These are phyloP conservation scores for Hypoxylon sp. DNA, from an alignment of 2,329 filamentous ascomycete species.

Conservation along the genomic window DNA sequence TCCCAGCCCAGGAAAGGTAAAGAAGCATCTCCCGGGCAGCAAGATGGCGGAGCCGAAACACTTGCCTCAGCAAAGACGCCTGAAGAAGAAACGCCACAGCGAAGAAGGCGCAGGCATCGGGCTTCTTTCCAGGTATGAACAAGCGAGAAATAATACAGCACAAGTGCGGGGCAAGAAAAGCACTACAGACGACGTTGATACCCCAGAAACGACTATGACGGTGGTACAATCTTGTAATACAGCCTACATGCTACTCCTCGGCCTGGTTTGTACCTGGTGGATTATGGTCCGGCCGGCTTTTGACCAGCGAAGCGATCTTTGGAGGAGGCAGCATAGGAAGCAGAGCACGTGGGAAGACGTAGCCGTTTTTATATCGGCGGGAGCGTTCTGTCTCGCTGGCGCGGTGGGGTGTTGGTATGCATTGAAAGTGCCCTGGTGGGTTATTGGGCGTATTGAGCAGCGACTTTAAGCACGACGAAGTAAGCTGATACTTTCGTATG, in stretches of 20 bases:
- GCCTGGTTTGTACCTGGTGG: constrained; percentile 46
- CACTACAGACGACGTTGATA: constrained; percentile 8
- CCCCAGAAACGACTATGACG: constrained; percentile 9
- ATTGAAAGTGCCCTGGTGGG: constrained; percentile 30
- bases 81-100: constrained; percentile 24
- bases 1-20: constrained; percentile 21
- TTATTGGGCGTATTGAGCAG: constrained; percentile 16
- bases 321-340: constrained; percentile 41
- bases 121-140: constrained; percentile 40
- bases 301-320: constrained; percentile 45
- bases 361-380: constrained; percentile 40
- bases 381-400: constrained; percentile 35
- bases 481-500: constrained; percentile 29
- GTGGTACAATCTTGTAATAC: constrained; percentile 25
- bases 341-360: constrained; percentile 45
- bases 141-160: not conserved
- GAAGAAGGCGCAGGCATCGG: constrained; percentile 43
- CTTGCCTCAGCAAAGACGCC: constrained; percentile 19
- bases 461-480: constrained; percentile 4
- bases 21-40: constrained; percentile 12
- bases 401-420: constrained; percentile 28
- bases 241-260: constrained; percentile 33
- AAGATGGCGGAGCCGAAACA: constrained; percentile 19
- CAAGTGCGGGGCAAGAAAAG: constrained; percentile 13
- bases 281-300: constrained; percentile 45